Percentiles rank a stretch among this genome's conserved stretches.
Evolutionary conservation across 805 yeast species (phyloP).

Genomic region (Phaffomyces opuntiae): DNA sequence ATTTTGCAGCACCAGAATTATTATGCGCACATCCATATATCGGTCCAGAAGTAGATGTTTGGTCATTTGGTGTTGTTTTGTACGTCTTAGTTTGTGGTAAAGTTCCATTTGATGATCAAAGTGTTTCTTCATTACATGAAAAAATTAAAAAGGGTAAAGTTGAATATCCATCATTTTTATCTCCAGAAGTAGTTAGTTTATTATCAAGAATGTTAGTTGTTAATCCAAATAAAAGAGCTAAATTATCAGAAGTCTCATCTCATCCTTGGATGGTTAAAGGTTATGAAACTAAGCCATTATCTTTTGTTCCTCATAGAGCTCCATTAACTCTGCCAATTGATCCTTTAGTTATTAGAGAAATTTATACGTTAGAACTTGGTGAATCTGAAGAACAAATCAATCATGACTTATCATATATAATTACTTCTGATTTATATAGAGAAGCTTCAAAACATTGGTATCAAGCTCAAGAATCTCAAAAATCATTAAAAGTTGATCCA

Average conservation of each 20-base stretch:
- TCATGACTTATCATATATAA: conserved; percentile 46
- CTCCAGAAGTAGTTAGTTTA: conserved; percentile 73
- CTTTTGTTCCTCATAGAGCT: conserved; percentile 66
- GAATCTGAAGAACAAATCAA: conserved; percentile 48
- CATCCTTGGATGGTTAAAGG: conserved; percentile 97
- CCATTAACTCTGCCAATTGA: conserved; percentile 73
- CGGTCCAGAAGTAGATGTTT: conserved; percentile 97
- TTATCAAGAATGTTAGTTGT: conserved; percentile 88
- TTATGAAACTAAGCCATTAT: conserved; percentile 63
- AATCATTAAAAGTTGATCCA: conserved; percentile 37
- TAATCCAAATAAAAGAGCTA: conserved; percentile 74
- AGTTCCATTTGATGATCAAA: conserved; percentile 96
- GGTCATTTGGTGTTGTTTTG: conserved; percentile 97
- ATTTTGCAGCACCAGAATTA: conserved; percentile 97
- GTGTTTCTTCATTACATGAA: conserved; percentile 85
- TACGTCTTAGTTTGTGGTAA: conserved; percentile 95
- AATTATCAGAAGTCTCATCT: conserved; percentile 65
- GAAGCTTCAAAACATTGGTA: conserved; percentile 60
- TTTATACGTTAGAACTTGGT: conserved; percentile 76
- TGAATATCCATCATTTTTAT: conserved; percentile 79
- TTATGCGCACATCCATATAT: conserved; percentile 85
- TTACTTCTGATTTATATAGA: conserved; percentile 61
- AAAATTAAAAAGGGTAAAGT: conserved; percentile 89
- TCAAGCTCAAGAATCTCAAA: conserved; percentile 5
- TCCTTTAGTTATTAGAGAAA: conserved; percentile 58